Evolutionary conservation across 1,284 basidiomycete species (phyloP), one percentile per base, ranked within the genome.

Genomic region (Xerocomus subilludens): DNA sequence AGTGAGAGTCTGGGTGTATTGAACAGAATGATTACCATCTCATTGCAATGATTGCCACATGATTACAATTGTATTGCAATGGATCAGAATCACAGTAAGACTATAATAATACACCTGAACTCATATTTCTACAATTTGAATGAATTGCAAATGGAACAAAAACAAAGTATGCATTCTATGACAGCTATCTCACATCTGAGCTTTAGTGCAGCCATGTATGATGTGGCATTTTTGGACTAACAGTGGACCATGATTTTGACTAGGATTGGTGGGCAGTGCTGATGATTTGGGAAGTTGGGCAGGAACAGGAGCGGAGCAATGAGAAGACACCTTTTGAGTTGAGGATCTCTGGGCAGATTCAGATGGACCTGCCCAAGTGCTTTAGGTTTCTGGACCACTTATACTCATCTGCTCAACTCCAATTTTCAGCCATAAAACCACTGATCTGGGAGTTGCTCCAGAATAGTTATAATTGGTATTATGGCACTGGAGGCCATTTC

Each of bases 391-490:
- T n/a, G n/a, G n/a, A 5, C 55, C 30, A 53, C 56, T 70, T 9
- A 70, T 70, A 27, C 45, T 65, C 55, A 65, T 38, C 11, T 70
- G 63, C 21, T 59, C 32, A 33, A 56, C 55, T 33, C 60, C 56
- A 13, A 68, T 33, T 33, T 68, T 42, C 8, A 68, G 27, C 56
- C 14, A 23, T 13, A 27, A 62, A 38, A 27, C 38, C 13, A 62
- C 59, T n/a, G 38, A 62, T 8, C 27, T 42, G 11, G 45, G 2
- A 5, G 25, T n/a, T 5, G 45, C 59, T 62, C 9, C 36, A n/a
- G 25, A n/a, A 42, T 62, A n/a, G 30, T 62, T 62, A 27, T 42
- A 16, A 20, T 38, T 53, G 21, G 58, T 20, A 42, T n/a, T n/a
- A 45, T 27, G 32, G 67, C 20, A 21, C 23, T 42, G 42, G 42